Base-by-base conservation (phyloP, 495 filamentous ascomycete species). In the Patellaria atrata region DNA sequence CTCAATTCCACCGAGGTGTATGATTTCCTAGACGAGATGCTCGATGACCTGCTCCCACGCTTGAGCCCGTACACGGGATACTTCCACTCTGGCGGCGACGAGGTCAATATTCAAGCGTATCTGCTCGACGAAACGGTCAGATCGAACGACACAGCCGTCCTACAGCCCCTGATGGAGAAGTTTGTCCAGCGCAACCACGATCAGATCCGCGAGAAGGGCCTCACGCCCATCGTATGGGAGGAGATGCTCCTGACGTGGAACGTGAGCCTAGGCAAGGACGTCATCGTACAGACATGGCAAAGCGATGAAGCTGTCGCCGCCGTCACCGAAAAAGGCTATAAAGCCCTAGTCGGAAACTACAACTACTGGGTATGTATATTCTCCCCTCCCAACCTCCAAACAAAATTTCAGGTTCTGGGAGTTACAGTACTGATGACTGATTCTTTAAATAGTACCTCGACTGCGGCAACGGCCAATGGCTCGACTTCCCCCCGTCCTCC, bases 51-150 rank as follows among this genome's bases (percentile, higher is more conserved):
- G 12, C 54, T 86, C n/a, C 80, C 82, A 11, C 64, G 82, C 12
- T 40, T 85, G 3, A 56, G 54, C 8, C 72, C 73, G 0, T 77
- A 79, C 49, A 61, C 69, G 12, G 54, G 67, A 5, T 83, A 82
- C 50, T 84, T 82, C 62, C 82, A 89, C 54, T 80, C 78, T 1
- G 82, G 82, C 23, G 82, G 82, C 25, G 82, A 89, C 48, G 82
- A 87, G 55, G 68, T 87, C 22, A 85, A 86, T 54, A 56, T 57
- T 28, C 75, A 81, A 42, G 71, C 73, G 40, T 86, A 81, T 54
- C 54, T 55, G 26, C 64, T 82, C n/a, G 82, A 89, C 48, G 63
- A 71, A 12, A 74, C 69, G 0, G 68, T 89, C 22, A 48, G 58
- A 1, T 73, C 71, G n/a, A 79, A 77, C 53, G 50, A 65, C 27